Percentiles rank a stretch among this genome's conserved stretches.
Conservation (phyloP, 1,284 basidiomycete genomes). For the Trametes polyzona region DNA sequence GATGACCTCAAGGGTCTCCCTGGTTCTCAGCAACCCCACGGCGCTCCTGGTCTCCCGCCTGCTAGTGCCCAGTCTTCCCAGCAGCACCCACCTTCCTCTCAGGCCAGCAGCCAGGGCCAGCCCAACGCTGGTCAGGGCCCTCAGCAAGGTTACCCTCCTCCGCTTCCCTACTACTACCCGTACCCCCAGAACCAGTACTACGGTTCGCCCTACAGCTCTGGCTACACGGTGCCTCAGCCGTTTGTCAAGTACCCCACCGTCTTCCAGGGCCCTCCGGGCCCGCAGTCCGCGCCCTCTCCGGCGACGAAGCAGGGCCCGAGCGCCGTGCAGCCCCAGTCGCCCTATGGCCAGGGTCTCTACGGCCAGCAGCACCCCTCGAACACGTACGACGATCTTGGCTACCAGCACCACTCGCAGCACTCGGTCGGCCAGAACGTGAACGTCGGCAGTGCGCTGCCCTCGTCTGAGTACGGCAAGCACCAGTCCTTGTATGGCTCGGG, state of each 20-base stretch:
- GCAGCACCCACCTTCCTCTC: conserved; percentile 50
- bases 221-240: conserved; percentile 68
- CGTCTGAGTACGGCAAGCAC: conserved; percentile 66
- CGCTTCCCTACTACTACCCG: conserved; percentile 65
- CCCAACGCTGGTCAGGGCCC: conserved; percentile 61
- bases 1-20: conserved; percentile 74
- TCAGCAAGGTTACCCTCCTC: conserved; percentile 64
- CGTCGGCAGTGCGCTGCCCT: conserved; percentile 51
- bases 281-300: conserved; percentile 63
- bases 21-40: conserved; percentile 53
- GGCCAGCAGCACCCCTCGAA: conserved; percentile 58
- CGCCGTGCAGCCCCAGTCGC: conserved; percentile 60
- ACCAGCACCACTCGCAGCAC: conserved; percentile 61
- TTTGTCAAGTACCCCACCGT: conserved; percentile 77
- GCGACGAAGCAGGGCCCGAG: conserved; percentile 63
- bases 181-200: conserved; percentile 79
- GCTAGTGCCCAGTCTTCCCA: conserved; percentile 56
- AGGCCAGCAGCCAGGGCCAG: conserved; percentile 54
- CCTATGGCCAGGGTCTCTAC: conserved; percentile 65
- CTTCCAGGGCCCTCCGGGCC: conserved; percentile 71
- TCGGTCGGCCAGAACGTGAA: conserved; percentile 53
- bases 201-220: conserved; percentile 69
- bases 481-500: conserved; percentile 58
- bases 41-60: conserved; percentile 53
- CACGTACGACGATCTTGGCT: conserved; percentile 70